These are phyloP conservation scores for maize (Zea mays) DNA, from an alignment of 176 grass and related monocot genomes.

Conservation along the genomic window Zm-B73-REFERENCE-NAM-5.0 NC_050103.1:176706501-176707000, in stretches of 20 bases:
- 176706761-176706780: not conserved
- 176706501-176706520: not conserved
- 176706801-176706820: no score
- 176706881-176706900: no score
- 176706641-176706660: conserved; percentile 36
- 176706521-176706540: not conserved
- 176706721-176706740: not conserved
- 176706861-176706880: no score
- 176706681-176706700: not conserved
- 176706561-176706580: not conserved
- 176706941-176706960: not conserved
- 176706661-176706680: no score
- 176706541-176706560: not conserved
- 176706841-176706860: no score
- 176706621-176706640: conserved; percentile 29
- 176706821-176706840: no score
- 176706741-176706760: conserved; percentile 15
- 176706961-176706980: not conserved
- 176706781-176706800: not conserved
- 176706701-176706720: conserved; percentile 25
- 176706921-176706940: no score
- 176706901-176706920: no score
- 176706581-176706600: conserved; percentile 32
- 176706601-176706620: not conserved
- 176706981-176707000: not conserved